Evolutionary conservation across 768 basidiomycete genomes (phyloP), one percentile per base, ranked within the genome.

Genomic region (Boletus patriciae): DNA sequence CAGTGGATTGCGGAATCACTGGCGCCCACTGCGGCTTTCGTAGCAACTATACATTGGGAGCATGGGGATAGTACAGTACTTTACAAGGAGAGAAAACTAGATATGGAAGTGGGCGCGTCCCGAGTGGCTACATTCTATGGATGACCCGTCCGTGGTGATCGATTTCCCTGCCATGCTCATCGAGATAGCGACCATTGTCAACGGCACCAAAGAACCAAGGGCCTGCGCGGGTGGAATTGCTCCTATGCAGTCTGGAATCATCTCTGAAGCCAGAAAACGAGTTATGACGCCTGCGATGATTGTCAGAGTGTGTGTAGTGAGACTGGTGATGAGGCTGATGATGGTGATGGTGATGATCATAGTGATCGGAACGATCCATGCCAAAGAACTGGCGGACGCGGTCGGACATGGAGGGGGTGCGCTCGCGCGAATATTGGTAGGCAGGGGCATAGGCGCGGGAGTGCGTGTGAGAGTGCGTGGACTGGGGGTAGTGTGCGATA

Each of bases 21-120:
- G 89, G 89, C 73, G 77, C 25, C 88, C 85, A 0, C 81, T 85
- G 53, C 80, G 74, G 56, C 72, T 83, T 41, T 88, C 19, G 37
- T 56, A 55, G 50, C 9, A 21, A 33, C 7, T 12, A n/a, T 43
- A 31, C 7, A 51, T 52, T 46, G 45, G 19, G 1, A 23, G 38
- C 43, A 42, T 23, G 21, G 23, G 21, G 41, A 55, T 21, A 8
- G 43, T 58, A 55, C 55, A 57, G 29, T 3, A 25, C 33, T 21
- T 31, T 31, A 12, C 13, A 27, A 42, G 41, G 19, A 52, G 10
- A 33, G 50, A 43, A 52, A 8, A 40, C 48, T 65, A 45, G 46
- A 54, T 36, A 62, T 29, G 33, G 31, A 55, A 62, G 9, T 6
- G 6, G 23, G 33, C 33, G 36, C 27, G n/a, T 25, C 25, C 25